phyloP scores from a whole-genome alignment of 106 monocot species.

The Apostasia ramifera region DNA sequence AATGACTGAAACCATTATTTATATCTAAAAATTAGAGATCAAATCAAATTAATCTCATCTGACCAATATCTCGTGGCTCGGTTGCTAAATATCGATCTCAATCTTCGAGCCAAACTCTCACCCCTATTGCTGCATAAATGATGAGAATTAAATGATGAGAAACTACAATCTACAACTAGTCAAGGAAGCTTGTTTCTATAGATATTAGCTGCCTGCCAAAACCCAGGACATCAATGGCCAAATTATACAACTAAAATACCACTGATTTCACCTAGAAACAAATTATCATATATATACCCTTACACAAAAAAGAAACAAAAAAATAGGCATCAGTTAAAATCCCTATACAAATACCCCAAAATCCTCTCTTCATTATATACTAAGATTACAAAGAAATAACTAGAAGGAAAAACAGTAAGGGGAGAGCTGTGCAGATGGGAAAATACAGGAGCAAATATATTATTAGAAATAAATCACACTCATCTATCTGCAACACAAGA shows the following conservation, averaged over 20 bases:
- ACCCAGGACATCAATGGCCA: not conserved
- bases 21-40: too few species aligned
- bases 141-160: not conserved
- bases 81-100: too few species aligned
- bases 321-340: not conserved
- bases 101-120: too few species aligned
- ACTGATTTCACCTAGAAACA: too few species aligned
- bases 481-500: not conserved
- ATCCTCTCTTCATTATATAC: slow-evolving; percentile 19
- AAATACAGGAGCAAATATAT: not conserved
- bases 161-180: not conserved
- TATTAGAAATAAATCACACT: not conserved
- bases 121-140: not conserved
- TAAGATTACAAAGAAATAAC: slow-evolving; percentile 13
- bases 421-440: not conserved
- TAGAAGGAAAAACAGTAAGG: not conserved
- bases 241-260: not conserved
- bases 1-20: too few species aligned
- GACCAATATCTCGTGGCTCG: too few species aligned
- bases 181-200: not conserved
- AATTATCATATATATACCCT: not conserved
- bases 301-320: not conserved
- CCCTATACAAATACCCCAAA: slow-evolving; percentile 5
- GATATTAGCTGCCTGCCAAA: not conserved
- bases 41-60: too few species aligned